These are phyloP conservation scores for Serpula lacrymans DNA, from an alignment of 768 basidiomycete species.

Conservation along the genomic window DNA sequence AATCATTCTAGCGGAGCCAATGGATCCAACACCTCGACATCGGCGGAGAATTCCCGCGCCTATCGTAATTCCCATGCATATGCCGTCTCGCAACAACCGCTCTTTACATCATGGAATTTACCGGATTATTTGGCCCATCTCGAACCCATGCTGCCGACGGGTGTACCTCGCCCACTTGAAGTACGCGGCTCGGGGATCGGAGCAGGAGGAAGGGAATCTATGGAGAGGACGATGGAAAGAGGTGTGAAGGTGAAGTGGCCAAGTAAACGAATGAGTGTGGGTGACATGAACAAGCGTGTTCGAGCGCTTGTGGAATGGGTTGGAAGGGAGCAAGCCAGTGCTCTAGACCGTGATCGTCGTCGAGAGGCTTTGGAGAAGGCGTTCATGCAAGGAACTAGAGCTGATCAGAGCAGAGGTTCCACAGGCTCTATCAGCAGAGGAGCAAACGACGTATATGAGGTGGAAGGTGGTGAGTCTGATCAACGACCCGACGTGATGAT, in stretches of 20 bases:
- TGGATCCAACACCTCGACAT: conserved; percentile 32
- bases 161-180: conserved; percentile 69
- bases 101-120: conserved; percentile 84
- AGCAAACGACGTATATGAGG: no score
- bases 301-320: conserved; percentile 90
- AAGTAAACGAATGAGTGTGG: conserved; percentile 90
- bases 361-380: conserved; percentile 63
- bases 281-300: conserved; percentile 96
- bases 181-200: conserved; percentile 51
- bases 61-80: conserved; percentile 81
- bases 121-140: conserved; percentile 93
- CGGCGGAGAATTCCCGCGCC: conserved; percentile 54
- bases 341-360: conserved; percentile 66
- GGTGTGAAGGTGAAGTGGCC: conserved; percentile 93
- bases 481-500: no score
- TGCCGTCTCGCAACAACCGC: conserved; percentile 72
- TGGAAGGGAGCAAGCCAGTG: conserved; percentile 79
- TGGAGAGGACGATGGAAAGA: conserved; percentile 64
- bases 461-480: no score
- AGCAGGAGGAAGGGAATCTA: conserved; percentile 45
- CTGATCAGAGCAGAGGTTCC: no score
- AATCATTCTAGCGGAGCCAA: conserved; percentile 37
- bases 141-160: conserved; percentile 75
- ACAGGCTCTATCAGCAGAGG: no score
- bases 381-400: conserved; percentile 33